These are phyloP conservation scores for Sonneratia alba DNA, from an alignment of 345 rosid species.

Conservation along the genomic window DNA sequence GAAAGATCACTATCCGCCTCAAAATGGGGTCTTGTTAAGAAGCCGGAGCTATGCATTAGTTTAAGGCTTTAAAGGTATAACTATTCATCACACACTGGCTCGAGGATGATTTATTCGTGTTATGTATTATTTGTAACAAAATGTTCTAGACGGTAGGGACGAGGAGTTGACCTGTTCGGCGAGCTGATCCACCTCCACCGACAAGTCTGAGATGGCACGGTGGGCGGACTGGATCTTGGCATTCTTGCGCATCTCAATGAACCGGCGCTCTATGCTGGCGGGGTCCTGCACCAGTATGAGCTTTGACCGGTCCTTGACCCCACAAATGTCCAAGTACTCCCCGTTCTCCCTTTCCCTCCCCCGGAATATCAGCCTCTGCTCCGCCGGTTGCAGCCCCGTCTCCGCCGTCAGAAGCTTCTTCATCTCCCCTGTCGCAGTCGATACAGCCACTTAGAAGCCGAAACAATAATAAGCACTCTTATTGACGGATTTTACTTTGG, in stretches of 20 bases:
- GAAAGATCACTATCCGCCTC: no score
- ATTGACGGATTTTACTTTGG: no score
- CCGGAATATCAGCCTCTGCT: slow-evolving; percentile 34
- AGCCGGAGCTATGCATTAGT: no score
- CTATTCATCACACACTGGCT: no score
- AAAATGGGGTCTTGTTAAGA: no score
- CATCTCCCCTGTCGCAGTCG: slow-evolving; percentile 32
- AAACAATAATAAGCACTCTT: neutral
- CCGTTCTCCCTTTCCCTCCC: slow-evolving; percentile 42
- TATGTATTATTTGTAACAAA: no score
- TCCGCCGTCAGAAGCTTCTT: slow-evolving; percentile 42
- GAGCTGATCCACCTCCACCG: slow-evolving; percentile 41
- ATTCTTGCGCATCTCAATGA: slow-evolving; percentile 35
- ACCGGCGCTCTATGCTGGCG: slow-evolving; percentile 38
- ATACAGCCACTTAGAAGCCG: neutral
- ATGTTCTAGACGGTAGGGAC: neutral
- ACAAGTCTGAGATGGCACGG: slow-evolving; percentile 33
- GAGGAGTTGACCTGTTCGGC: slow-evolving; percentile 32
- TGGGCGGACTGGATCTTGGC: slow-evolving; percentile 30
- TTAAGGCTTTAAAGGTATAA: no score
- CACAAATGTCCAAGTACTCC: slow-evolving; percentile 36
- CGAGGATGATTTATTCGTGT: no score
- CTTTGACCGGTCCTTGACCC: slow-evolving; percentile 53
- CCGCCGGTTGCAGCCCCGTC: slow-evolving; percentile 37
- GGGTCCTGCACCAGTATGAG: slow-evolving; percentile 39